Percentiles rank a stretch among this genome's conserved stretches.
Evolutionary conservation across 371 early-diverging fungal genomes (phyloP).

Genomic region (Synchytrium microbalum): DNA sequence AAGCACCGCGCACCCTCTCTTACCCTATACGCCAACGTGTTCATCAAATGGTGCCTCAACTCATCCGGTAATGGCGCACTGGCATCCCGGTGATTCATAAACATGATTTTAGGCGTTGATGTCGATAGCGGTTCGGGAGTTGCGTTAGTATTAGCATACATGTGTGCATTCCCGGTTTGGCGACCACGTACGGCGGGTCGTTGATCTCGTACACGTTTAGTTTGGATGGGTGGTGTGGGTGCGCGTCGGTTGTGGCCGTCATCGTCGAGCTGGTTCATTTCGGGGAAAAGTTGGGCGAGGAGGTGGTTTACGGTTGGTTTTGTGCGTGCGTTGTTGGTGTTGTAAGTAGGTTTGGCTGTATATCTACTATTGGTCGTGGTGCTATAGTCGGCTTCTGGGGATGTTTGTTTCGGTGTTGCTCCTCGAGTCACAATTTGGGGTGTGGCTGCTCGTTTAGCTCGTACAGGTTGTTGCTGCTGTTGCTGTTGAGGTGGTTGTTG

Average conservation of each 20-base stretch:
- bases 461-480: neutral
- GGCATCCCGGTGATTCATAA: neutral
- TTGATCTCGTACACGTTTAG: neutral
- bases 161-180: neutral
- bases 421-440: neutral
- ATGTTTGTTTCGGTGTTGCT: neutral
- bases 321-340: neutral
- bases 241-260: neutral
- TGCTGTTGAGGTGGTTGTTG: neutral
- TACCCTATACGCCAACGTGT: neutral
- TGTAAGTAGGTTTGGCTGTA: neutral
- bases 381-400: neutral
- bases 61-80: neutral
- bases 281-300: neutral
- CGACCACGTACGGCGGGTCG: neutral
- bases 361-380: neutral
- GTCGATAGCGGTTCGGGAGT: neutral
- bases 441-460: neutral
- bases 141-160: neutral
- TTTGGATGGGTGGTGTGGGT: neutral
- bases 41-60: neutral
- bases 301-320: neutral
- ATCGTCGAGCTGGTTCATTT: neutral
- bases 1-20: neutral
- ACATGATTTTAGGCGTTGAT: neutral